Evolutionary conservation across 495 filamentous ascomycete genomes (phyloP).

Genomic region (Tricharina praecox): DNA sequence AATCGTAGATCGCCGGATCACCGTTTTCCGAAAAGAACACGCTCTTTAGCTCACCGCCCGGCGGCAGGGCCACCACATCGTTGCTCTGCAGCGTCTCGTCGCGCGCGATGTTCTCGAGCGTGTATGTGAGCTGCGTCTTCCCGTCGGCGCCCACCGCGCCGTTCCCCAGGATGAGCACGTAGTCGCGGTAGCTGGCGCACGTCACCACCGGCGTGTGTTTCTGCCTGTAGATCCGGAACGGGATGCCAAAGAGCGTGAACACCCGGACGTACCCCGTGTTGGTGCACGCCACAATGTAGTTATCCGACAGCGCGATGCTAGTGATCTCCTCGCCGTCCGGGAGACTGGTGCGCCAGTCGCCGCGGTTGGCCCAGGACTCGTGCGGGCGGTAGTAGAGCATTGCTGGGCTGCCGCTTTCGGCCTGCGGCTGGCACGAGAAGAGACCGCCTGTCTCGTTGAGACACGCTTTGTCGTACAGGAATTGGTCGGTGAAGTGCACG

Average conservation of each 20-base stretch:
- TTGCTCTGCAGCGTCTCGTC: constrained; percentile 86
- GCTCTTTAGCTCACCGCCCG: constrained; percentile 50
- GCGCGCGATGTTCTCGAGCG: constrained; percentile 79
- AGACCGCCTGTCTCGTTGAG: constrained; percentile 64
- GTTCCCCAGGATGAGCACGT: constrained; percentile 84
- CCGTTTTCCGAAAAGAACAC: constrained; percentile 87
- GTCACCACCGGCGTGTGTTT: constrained; percentile 80
- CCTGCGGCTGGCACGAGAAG: constrained; percentile 69
- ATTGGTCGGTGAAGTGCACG: constrained; percentile 95
- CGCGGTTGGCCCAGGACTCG: constrained; percentile 83
- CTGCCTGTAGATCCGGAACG: constrained; percentile 71
- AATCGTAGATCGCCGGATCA: constrained; percentile 88
- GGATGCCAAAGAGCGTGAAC: constrained; percentile 82
- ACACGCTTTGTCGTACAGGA: constrained; percentile 91
- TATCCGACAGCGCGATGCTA: constrained; percentile 82
- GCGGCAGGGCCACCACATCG: constrained; percentile 70
- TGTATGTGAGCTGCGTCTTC: constrained; percentile 57
- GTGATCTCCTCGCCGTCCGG: constrained; percentile 65
- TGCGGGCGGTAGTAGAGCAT: constrained; percentile 93
- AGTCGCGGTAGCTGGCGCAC: constrained; percentile 83
- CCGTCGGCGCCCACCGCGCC: constrained; percentile 69
- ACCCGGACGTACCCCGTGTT: constrained; percentile 72
- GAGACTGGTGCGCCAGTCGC: constrained; percentile 75
- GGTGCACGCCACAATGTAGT: constrained; percentile 75
- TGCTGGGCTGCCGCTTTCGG: constrained; percentile 48